Conservation (phyloP, 2,329 filamentous ascomycete species). For the Metarhizium rileyi region DNA sequence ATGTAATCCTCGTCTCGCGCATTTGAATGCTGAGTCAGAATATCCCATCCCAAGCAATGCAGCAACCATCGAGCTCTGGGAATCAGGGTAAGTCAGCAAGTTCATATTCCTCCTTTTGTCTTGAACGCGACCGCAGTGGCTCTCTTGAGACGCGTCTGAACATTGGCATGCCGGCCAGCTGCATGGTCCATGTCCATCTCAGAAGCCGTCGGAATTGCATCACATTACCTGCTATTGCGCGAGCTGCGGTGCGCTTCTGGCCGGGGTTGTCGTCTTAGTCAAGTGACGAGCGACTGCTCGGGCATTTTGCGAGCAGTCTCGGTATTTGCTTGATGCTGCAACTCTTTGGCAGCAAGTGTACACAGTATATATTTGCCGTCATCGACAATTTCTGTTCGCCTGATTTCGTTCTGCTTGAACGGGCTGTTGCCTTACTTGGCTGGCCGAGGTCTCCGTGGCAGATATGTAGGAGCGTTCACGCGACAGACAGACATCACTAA, state of each 20-base stretch:
- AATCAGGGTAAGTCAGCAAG: slow-evolving; percentile 13
- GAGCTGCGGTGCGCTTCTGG: neutral
- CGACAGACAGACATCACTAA: slow-evolving; percentile 11
- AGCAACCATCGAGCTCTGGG: slow-evolving; percentile 12
- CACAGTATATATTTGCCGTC: neutral
- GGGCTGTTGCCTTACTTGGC: neutral
- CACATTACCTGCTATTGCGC: neutral
- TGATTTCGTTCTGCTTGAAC: neutral
- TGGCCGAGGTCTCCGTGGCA: neutral
- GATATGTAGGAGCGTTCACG: neutral
- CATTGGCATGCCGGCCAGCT: neutral
- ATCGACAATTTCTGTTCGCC: neutral
- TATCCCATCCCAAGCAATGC: slow-evolving; percentile 9
- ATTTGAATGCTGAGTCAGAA: slow-evolving; percentile 16
- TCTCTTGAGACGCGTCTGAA: slow-evolving; percentile 3
- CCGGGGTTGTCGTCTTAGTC: neutral
- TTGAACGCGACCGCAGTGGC: neutral
- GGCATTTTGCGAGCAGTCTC: neutral
- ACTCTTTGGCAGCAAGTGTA: neutral
- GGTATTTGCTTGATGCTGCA: neutral
- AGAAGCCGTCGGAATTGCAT: neutral
- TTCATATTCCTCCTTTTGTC: slow-evolving; percentile 7
- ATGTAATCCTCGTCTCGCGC: slow-evolving; percentile 11
- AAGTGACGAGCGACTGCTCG: neutral
- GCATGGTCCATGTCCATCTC: neutral